Conservation (phyloP, 2,329 filamentous ascomycete genomes). For the Aureobasidium musti region DNA sequence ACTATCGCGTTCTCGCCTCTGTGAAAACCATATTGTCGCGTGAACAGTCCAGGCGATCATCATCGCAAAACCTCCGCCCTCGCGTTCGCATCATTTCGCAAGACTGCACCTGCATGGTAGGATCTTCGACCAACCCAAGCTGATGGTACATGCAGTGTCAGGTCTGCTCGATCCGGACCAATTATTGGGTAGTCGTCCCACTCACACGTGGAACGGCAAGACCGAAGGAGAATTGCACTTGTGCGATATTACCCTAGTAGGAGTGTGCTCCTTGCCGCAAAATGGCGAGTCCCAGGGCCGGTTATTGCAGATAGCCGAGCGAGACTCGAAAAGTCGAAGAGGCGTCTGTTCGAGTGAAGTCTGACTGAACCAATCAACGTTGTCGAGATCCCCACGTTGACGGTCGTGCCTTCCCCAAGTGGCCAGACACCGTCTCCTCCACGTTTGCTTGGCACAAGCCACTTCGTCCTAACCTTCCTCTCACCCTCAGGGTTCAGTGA, state of each 20-base stretch:
- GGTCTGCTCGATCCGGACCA: conserved; percentile 12
- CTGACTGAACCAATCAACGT: neutral
- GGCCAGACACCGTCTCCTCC: neutral
- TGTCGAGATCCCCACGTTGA: neutral
- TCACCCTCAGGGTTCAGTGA: conserved; percentile 6
- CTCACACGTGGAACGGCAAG: conserved; percentile 18
- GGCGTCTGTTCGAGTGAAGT: conserved; percentile 21
- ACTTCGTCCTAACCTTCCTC: conserved; percentile 17
- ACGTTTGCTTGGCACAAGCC: conserved; percentile 25
- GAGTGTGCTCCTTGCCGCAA: conserved; percentile 14
- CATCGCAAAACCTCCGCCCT: neutral
- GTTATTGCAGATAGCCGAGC: conserved; percentile 23
- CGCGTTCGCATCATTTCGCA: neutral
- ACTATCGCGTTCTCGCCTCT: neutral
- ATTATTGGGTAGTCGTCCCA: conserved; percentile 15
- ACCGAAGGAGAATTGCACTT: conserved; percentile 10
- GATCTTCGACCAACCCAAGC: conserved; percentile 5
- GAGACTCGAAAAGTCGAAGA: conserved; percentile 7
- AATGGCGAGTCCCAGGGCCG: conserved; percentile 17
- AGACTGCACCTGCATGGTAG: conserved; percentile 8
- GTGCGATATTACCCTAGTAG: conserved; percentile 1
- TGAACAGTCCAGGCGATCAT: neutral
- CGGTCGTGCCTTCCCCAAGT: no score
- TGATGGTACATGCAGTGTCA: neutral
- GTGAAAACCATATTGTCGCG: neutral